Base-by-base conservation (phyloP, 495 filamentous ascomycete species). In the Neurospora tetraspora region DNA sequence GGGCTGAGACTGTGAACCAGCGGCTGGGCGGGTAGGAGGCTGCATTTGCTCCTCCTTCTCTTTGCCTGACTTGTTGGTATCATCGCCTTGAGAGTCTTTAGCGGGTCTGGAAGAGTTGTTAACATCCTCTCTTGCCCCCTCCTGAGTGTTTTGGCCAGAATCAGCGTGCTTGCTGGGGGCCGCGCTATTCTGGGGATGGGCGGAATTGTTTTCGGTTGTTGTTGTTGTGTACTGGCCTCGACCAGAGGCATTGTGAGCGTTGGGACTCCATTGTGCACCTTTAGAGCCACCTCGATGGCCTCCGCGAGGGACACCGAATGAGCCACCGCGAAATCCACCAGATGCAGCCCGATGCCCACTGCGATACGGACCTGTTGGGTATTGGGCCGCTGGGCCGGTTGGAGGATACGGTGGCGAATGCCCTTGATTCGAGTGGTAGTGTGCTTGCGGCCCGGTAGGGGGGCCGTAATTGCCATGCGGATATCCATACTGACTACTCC, bases 21-120 rank as follows among this genome's bases (percentile, higher is more conserved):
- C 59, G 8, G 86, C 79, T n/a, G 85, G 80, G 73, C 88, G 83
- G 61, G 79, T 82, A 16, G 79, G 78, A 9, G 86, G 87, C 6
- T 70, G 68, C 74, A 77, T 80, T 75, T 74, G 77, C 69, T 83
- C 81, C 70, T 81, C 82, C 38, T 86, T 85, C 59, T 81, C 76
- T 70, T 80, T 77, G 43, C 83, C 82, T 8, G 83, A 77, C 6
- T 83, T 85, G 70, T 84, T 80, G 36, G 89, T 82, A 76, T 92
- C 89, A 77, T 92, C 91, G 37, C 85, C 85, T 70, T 89, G 88
- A 16, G 88, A 77, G 75, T 91, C 89, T 71, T 91, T 90, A 3
- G 89, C 85, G 16, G 86, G 87, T 72, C 88, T 81, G 76, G 90
- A 87, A n/a, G 87, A 82, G 77, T 89, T 87, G 36, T 91, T 88